Percentiles rank a stretch among this genome's conserved stretches.
These are phyloP conservation scores for Taphrina betulina DNA, from an alignment of 1,139 yeast genomes.

Conservation along the genomic window DNA sequence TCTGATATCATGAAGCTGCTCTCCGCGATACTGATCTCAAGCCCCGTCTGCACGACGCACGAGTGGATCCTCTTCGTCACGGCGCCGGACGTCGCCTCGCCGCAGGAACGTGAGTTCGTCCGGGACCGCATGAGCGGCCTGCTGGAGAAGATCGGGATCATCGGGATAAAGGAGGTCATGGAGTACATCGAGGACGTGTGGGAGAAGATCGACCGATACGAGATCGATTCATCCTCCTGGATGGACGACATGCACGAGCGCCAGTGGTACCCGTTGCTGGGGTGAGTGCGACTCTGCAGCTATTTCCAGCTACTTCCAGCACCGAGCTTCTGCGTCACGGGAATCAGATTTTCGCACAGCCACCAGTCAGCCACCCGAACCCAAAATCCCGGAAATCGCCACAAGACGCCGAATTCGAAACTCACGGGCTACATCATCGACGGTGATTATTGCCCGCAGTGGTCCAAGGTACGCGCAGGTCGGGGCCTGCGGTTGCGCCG, in stretches of 20 bases:
- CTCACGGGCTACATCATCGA: too few relatives aligned
- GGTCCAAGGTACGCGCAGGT: too few relatives aligned
- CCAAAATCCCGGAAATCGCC: too few relatives aligned
- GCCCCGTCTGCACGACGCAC: conserved; percentile 33
- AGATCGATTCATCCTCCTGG: conserved; percentile 12
- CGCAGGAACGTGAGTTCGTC: conserved; percentile 14
- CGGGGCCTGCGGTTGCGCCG: too few relatives aligned
- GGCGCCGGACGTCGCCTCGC: conserved; percentile 20
- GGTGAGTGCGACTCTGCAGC: conserved; percentile 1
- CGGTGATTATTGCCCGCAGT: too few relatives aligned
- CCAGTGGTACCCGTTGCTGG: conserved; percentile 21
- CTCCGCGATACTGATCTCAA: conserved; percentile 7
- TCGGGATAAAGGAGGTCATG: conserved; percentile 31
- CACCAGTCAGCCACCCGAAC: too few relatives aligned
- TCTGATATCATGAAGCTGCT: conserved; percentile 3
- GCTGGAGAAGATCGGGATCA: conserved; percentile 30
- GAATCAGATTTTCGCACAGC: too few relatives aligned
- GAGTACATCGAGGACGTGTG: conserved; percentile 25
- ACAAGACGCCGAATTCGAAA: too few relatives aligned
- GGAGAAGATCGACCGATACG: conserved; percentile 4
- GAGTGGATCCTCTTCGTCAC: conserved; percentile 27
- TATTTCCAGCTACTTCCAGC: too few relatives aligned
- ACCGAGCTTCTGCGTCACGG: too few relatives aligned
- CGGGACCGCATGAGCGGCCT: conserved; percentile 25
- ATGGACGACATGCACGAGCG: conserved; percentile 30